phyloP scores from a whole-genome alignment of 305 asterid genomes.

The Lippia alba region DNA sequence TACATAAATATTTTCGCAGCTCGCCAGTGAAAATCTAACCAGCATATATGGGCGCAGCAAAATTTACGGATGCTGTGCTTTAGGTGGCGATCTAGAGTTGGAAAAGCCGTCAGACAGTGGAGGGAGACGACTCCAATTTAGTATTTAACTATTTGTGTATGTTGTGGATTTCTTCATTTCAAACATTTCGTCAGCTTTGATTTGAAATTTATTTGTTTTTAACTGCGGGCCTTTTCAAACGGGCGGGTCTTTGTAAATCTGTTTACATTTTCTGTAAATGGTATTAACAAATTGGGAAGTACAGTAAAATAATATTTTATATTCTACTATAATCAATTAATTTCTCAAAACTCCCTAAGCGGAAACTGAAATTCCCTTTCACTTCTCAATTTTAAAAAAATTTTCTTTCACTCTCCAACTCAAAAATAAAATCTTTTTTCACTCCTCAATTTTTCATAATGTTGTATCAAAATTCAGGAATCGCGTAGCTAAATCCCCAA shows the following conservation, averaged over 20 bases:
- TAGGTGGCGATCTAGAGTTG: conserved; percentile 52
- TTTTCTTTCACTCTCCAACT: too few species aligned
- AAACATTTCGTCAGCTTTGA: conserved; percentile 21
- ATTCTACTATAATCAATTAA: too few species aligned
- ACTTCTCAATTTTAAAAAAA: too few species aligned
- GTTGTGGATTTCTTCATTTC: background rate
- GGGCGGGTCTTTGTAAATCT: conserved; percentile 22
- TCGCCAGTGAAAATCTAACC: conserved; percentile 25
- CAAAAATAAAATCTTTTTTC: too few species aligned
- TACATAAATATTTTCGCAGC: conserved; percentile 22
- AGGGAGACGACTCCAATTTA: conserved; percentile 52
- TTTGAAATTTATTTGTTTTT: conserved; percentile 8
- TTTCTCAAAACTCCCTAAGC: too few species aligned
- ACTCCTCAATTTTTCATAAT: too few species aligned
- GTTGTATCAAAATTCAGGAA: too few species aligned
- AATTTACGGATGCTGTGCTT: conserved; percentile 19
- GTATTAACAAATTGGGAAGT: too few species aligned
- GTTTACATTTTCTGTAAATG: too few species aligned
- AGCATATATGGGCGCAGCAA: conserved; percentile 5
- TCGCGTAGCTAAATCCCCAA: too few species aligned
- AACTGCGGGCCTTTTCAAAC: background rate
- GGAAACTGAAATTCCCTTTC: too few species aligned
- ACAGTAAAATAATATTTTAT: too few species aligned
- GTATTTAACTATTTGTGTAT: conserved; percentile 9
- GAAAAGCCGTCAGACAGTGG: conserved; percentile 52